Conservation (phyloP, 2,329 filamentous ascomycete genomes). For the Chrysosporium queenslandicum region DNA sequence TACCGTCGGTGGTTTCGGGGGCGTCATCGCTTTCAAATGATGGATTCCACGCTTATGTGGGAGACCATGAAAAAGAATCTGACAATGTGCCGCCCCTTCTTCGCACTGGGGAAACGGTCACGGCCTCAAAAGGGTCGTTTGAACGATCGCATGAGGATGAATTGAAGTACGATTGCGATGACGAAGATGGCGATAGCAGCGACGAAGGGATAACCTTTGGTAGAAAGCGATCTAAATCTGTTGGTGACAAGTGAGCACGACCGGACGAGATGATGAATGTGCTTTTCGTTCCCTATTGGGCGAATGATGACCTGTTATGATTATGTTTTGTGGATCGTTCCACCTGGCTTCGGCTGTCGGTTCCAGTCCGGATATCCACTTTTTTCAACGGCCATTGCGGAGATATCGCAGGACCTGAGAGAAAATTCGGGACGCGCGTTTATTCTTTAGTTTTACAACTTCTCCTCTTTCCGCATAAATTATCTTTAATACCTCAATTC, state of each 20-base stretch:
- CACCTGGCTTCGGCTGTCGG: neutral
- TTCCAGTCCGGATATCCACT: neutral
- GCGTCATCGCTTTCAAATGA: conserved; percentile 39
- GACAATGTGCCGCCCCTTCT: conserved; percentile 31
- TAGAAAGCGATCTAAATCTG: conserved; percentile 14
- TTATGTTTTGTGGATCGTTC: neutral
- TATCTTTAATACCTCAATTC: neutral
- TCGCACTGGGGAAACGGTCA: conserved; percentile 36
- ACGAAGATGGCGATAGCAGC: conserved; percentile 36
- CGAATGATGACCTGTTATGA: neutral
- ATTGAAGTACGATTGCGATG: conserved; percentile 33
- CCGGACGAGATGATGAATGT: neutral
- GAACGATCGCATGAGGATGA: conserved; percentile 29
- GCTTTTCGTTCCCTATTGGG: neutral
- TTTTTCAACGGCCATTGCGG: neutral
- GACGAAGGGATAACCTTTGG: conserved; percentile 36
- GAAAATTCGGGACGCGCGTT: neutral
- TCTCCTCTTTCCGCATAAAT: neutral
- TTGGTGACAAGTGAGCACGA: neutral
- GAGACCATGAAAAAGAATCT: conserved; percentile 24
- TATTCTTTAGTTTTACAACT: neutral
- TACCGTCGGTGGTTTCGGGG: conserved; percentile 38
- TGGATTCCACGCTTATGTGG: conserved; percentile 21
- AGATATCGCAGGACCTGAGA: neutral
- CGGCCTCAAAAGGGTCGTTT: conserved; percentile 16